phyloP scores from a whole-genome alignment of 1,284 basidiomycete species.

The Austropuccinia psidii region DNA sequence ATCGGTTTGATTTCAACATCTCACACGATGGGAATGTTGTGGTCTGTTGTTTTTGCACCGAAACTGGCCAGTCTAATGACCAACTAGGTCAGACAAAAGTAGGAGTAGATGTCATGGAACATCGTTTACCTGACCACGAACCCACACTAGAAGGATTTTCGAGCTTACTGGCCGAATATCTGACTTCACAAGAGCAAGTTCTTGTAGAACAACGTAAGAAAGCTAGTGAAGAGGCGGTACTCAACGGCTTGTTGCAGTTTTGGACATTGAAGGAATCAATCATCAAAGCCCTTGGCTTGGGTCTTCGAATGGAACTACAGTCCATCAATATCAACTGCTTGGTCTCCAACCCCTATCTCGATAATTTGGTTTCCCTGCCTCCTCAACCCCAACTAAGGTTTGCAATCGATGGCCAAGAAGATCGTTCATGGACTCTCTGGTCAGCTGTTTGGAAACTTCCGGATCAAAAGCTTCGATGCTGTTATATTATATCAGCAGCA shows the following conservation, averaged over 20 bases:
- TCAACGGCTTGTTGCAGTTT: constrained; percentile 24
- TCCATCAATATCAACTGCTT: constrained; percentile 10
- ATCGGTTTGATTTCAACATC: constrained; percentile 22
- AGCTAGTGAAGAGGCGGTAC: background rate
- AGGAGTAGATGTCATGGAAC: constrained; percentile 31
- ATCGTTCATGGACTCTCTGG: constrained; percentile 7
- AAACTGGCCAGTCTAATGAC: background rate
- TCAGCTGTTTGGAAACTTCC: background rate
- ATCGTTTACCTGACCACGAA: background rate
- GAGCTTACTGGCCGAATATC: constrained; percentile 5
- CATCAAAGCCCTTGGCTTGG: constrained; percentile 27
- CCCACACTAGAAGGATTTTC: background rate
- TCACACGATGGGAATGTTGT: constrained; percentile 24
- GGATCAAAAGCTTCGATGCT: background rate
- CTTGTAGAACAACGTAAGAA: constrained; percentile 8
- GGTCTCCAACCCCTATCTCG: background rate
- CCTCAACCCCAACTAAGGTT: background rate
- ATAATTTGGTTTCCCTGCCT: background rate
- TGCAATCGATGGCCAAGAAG: background rate
- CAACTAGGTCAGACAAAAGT: no score
- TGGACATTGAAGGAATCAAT: constrained; percentile 36
- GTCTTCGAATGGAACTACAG: constrained; percentile 4
- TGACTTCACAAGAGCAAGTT: background rate
- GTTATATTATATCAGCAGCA: background rate
- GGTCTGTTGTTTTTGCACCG: constrained; percentile 5